Conservation (phyloP, 495 filamentous ascomycete species). For the Hypoxylon intermedium region DNA sequence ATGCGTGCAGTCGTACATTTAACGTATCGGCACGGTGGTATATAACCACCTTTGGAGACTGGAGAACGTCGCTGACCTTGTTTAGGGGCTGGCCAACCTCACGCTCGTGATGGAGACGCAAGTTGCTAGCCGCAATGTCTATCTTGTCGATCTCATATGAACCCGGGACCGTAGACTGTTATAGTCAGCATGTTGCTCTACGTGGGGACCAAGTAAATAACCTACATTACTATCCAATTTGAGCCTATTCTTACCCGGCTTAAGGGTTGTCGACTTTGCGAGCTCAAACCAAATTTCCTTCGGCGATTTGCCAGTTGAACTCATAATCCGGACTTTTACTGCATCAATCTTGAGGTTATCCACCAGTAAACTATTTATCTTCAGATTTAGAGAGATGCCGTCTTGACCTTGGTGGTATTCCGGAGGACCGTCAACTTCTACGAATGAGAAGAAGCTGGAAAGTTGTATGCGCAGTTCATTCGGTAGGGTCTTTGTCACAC, state of each 20-base stretch:
- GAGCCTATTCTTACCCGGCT: constrained; percentile 61
- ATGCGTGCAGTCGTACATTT: constrained; percentile 54
- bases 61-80: constrained; percentile 52
- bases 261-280: constrained; percentile 51
- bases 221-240: constrained; percentile 60
- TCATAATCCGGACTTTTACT: constrained; percentile 70
- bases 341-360: constrained; percentile 72
- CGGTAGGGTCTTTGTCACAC: constrained; percentile 65
- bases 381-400: constrained; percentile 75
- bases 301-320: constrained; percentile 50
- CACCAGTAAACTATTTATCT: constrained; percentile 73
- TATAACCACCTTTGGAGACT: constrained; percentile 51
- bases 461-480: constrained; percentile 72
- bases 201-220: constrained; percentile 6
- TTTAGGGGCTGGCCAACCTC: constrained; percentile 48
- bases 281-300: constrained; percentile 72
- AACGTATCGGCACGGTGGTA: constrained; percentile 58
- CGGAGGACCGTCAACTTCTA: constrained; percentile 73
- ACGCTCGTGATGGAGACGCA: constrained; percentile 70
- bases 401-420: constrained; percentile 75
- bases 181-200: background rate
- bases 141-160: constrained; percentile 79
- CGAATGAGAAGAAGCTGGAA: constrained; percentile 72
- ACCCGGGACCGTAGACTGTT: constrained; percentile 68
- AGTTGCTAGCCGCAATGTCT: constrained; percentile 69